Evolutionary conservation across 2,329 filamentous ascomycete species (phyloP), one percentile per base, ranked within the genome.

Genomic region (Xylaria sp.): DNA sequence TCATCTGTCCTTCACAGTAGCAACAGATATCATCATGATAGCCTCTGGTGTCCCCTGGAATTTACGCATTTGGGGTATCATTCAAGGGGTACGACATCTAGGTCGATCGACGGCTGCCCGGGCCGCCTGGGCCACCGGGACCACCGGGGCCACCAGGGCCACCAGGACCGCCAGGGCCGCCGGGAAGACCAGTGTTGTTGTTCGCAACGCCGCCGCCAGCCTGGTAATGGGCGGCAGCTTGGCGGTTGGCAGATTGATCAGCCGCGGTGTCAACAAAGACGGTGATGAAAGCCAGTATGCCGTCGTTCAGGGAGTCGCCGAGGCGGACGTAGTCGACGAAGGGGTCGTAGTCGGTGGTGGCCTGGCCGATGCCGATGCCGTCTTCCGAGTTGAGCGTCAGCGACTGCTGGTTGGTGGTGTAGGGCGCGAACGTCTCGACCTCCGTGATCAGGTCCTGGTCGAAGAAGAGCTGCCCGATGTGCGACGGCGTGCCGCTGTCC

Each of bases 381-480:
- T 88, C 85, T 0, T 82, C 72, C 10, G 73, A 72, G 69, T 87
- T 87, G 54, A 72, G 73, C 8, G 80, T 85, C 19, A 81, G 54
- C 0, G 62, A 60, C 65, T 80, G 76, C 0, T 66, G 74, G 71
- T 82, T 82, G 54, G 70, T 70, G 33, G 48, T 69, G 72, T 82
- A 82, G 1, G 84, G 83, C 1, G 70, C 65, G 1, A 74, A 75
- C 21, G 70, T 68, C 63, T 84, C 80, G 56, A 86, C 83, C 33
- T 76, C 67, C 4, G 69, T 60, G 65, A 85, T 79, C 27, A 87
- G 80, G 67, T 78, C 76, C 67, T 86, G 81, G 71, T 87, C 83
- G 71, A 86, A 84, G 78, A 85, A 87, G 56, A 87, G 73, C 71
- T 88, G 85, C n/a, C 85, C 85, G 44, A 87, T 80, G 73, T 87